Percentiles rank a stretch among this genome's conserved stretches.
Evolutionary conservation across 1,284 basidiomycete genomes (phyloP).

Genomic region (Moesziomyces sp.): DNA sequence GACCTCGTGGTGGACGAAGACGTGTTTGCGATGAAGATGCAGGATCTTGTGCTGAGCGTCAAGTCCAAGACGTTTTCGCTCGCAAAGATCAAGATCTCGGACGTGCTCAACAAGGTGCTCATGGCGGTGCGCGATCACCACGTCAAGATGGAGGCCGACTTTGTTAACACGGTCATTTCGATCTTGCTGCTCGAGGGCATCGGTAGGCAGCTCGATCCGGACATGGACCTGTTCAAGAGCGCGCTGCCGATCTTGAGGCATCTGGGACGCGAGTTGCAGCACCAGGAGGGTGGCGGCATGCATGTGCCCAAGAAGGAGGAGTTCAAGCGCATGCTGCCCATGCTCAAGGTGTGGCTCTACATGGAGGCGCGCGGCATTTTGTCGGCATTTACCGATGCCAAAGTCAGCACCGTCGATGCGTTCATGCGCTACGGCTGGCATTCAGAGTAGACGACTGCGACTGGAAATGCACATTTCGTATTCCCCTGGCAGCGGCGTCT

Average conservation of each 20-base stretch:
- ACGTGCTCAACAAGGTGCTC: slow-evolving; percentile 88
- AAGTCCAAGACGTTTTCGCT: slow-evolving; percentile 97
- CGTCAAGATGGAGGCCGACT: slow-evolving; percentile 98
- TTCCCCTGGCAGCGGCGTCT: not conserved
- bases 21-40: slow-evolving; percentile 96
- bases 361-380: slow-evolving; percentile 56
- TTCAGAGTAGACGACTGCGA: slow-evolving; percentile 29
- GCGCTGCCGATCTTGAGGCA: slow-evolving; percentile 63
- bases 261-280: slow-evolving; percentile 52
- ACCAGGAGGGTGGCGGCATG: slow-evolving; percentile 27
- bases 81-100: slow-evolving; percentile 93
- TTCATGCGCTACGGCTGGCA: slow-evolving; percentile 64
- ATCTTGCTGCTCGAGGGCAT: slow-evolving; percentile 95
- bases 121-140: slow-evolving; percentile 89
- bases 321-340: slow-evolving; percentile 43
- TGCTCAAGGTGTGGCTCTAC: slow-evolving; percentile 63
- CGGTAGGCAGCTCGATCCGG: slow-evolving; percentile 90
- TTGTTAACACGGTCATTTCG: slow-evolving; percentile 96
- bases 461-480: slow-evolving; percentile 2
- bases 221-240: slow-evolving; percentile 75
- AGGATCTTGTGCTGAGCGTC: slow-evolving; percentile 89
- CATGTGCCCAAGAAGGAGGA: slow-evolving; percentile 40
- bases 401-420: slow-evolving; percentile 55
- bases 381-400: slow-evolving; percentile 43
- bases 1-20: slow-evolving; percentile 90